A percentile compares a stretch with the other conserved stretches of the same genome.
Conservation (phyloP, 805 yeast genomes). For the Candida adriatica region DNA sequence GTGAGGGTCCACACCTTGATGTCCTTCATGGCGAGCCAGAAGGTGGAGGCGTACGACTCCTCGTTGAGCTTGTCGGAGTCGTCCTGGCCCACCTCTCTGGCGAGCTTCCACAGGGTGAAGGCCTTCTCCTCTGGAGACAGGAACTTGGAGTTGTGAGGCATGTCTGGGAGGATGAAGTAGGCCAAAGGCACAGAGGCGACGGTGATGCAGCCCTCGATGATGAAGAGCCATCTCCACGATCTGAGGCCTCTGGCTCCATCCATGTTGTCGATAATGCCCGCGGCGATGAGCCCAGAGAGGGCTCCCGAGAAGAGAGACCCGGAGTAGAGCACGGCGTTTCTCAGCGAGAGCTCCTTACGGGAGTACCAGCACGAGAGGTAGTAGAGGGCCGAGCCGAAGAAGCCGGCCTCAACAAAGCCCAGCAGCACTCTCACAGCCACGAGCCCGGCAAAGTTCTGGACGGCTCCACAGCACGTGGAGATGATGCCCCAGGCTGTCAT, state of each 20-base stretch:
- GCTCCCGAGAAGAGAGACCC: constrained; percentile 19
- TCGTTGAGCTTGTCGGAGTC: constrained; percentile 21
- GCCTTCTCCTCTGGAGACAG: constrained; percentile 14
- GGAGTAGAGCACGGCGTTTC: constrained; percentile 20
- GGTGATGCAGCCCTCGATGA: constrained; percentile 16
- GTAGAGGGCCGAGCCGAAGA: constrained; percentile 15
- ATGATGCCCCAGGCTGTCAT: constrained; percentile 13
- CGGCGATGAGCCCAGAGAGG: constrained; percentile 20
- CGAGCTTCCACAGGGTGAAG: constrained; percentile 12
- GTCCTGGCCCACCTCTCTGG: constrained; percentile 23
- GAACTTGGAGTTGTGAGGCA: constrained; percentile 15
- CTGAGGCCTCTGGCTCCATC: constrained; percentile 10
- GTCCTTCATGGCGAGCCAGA: constrained; percentile 33
- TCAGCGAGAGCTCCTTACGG: constrained; percentile 18
- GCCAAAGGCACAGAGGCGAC: constrained; percentile 6
- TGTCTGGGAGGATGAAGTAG: constrained; percentile 13
- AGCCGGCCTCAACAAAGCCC: constrained; percentile 14
- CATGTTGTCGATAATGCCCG: constrained; percentile 20
- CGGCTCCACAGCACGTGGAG: constrained; percentile 15
- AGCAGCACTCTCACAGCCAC: constrained; percentile 11
- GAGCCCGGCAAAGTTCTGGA: constrained; percentile 11
- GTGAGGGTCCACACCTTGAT: constrained; percentile 41
- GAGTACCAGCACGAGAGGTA: constrained; percentile 21
- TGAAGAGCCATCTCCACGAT: constrained; percentile 19
- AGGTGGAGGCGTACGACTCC: constrained; percentile 29